Evolutionary conservation across 163 green algal genomes (phyloP).

Genomic region (Smithsoniella earleae): DNA sequence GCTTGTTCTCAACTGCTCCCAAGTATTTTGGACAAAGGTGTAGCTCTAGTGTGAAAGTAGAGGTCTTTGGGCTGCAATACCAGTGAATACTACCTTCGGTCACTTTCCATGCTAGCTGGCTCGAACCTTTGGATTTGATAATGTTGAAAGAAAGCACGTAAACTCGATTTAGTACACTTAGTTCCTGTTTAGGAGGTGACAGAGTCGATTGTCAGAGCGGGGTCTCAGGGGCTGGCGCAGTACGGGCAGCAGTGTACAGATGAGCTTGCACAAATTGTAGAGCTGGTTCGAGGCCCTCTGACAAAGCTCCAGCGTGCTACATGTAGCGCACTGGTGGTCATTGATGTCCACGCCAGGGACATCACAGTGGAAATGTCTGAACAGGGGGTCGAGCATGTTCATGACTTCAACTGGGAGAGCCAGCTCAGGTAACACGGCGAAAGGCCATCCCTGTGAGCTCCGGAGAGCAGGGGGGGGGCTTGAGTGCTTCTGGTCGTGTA

Average conservation of each 20-base stretch:
- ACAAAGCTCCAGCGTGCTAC: conserved; percentile 48
- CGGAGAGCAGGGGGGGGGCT: too few relatives aligned
- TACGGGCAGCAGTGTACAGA: conserved; percentile 53
- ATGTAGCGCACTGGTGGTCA: conserved; percentile 51
- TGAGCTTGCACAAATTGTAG: conserved; percentile 55
- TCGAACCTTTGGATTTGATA: too few relatives aligned
- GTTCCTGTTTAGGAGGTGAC: conserved; percentile 44
- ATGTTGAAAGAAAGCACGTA: too few relatives aligned
- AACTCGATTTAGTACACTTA: too few relatives aligned
- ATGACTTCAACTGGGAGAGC: conserved; percentile 69
- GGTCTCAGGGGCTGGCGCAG: conserved; percentile 44
- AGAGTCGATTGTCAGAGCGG: conserved; percentile 50
- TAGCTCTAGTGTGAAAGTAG: too few relatives aligned
- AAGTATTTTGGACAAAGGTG: conserved; percentile 40
- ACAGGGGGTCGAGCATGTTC: conserved; percentile 50
- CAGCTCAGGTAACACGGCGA: too few relatives aligned
- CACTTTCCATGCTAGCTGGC: too few relatives aligned
- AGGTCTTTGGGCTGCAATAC: too few relatives aligned
- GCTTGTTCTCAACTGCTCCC: conserved; percentile 62
- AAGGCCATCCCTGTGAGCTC: too few relatives aligned
- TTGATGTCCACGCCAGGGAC: conserved; percentile 48
- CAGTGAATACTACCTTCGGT: too few relatives aligned
- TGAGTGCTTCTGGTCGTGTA: not conserved
- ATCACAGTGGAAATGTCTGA: conserved; percentile 46
- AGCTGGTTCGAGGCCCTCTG: conserved; percentile 48